Percentiles rank a stretch among this genome's conserved stretches.
These are phyloP conservation scores for Candida succiphila DNA, from an alignment of 805 yeast genomes.

Conservation along the genomic window DNA sequence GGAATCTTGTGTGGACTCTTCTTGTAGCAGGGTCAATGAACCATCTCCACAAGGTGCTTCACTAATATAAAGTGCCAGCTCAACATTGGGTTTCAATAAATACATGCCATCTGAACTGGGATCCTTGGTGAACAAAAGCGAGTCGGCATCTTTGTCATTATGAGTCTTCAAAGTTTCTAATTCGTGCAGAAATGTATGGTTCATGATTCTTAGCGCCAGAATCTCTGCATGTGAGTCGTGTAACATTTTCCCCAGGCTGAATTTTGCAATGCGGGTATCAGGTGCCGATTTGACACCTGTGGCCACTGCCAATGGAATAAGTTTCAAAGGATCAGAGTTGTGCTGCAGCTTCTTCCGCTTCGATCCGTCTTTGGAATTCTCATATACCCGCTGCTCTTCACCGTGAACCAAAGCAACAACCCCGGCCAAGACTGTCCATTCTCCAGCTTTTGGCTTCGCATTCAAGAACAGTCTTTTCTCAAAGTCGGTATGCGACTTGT, in stretches of 20 bases:
- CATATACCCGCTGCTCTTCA: constrained; percentile 1
- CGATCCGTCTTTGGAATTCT: not conserved
- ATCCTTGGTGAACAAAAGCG: constrained; percentile 11
- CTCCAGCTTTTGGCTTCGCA: constrained; percentile 55
- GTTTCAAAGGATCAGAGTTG: not conserved
- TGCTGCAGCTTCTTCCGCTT: constrained; percentile 4
- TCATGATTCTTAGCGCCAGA: constrained; percentile 61
- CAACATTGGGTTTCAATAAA: constrained; percentile 24
- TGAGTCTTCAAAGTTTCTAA: constrained; percentile 10
- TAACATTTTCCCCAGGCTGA: constrained; percentile 46
- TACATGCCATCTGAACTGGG: constrained; percentile 13
- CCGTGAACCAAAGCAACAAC: constrained; percentile 34
- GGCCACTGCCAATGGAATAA: constrained; percentile 37
- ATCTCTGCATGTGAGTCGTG: constrained; percentile 94
- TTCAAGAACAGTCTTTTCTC: constrained; percentile 7
- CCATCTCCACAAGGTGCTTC: constrained; percentile 92
- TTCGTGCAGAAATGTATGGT: constrained; percentile 45
- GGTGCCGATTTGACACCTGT: constrained; percentile 85
- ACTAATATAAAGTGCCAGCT: constrained; percentile 53
- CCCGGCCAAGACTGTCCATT: constrained; percentile 83
- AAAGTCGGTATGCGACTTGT: no score
- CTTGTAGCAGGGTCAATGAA: constrained; percentile 41
- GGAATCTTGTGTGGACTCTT: constrained; percentile 11
- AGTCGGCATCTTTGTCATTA: constrained; percentile 2
- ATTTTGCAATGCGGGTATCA: constrained; percentile 27